Evolutionary conservation across 108 stramenopile genomes (phyloP).

Genomic region (Nannochloropsis salina): DNA sequence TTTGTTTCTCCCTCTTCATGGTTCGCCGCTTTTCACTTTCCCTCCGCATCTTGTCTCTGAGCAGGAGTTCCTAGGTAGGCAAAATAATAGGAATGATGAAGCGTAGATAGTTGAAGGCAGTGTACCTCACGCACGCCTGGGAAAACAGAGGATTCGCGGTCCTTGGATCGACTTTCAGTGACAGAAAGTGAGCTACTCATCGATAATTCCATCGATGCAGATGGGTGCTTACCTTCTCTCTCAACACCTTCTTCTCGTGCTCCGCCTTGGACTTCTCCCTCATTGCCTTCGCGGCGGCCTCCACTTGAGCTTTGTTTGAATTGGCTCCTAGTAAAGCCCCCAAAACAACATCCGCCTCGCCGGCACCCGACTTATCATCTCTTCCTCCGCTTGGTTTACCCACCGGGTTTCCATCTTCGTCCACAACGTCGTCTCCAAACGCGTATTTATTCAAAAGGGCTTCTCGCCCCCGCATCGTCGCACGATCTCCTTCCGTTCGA

Average conservation of each 20-base stretch:
- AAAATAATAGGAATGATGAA: not conserved
- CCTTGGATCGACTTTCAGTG: no score
- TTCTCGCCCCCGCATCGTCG: not conserved
- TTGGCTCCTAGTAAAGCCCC: not conserved
- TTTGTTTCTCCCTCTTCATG: not conserved
- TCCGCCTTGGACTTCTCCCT: slow-evolving; percentile 4
- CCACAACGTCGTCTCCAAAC: not conserved
- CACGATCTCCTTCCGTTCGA: not conserved
- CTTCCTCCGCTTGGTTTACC: not conserved
- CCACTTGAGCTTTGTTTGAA: not conserved
- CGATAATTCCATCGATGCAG: no score
- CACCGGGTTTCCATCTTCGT: not conserved
- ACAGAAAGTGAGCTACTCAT: no score
- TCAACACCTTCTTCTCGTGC: not conserved
- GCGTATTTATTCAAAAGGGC: not conserved
- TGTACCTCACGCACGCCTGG: not conserved
- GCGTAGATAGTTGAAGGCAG: no score
- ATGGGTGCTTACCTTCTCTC: not conserved
- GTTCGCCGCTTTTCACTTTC: not conserved
- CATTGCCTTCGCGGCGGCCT: slow-evolving; percentile 10
- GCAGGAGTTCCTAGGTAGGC: not conserved
- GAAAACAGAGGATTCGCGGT: not conserved
- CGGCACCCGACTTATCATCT: not conserved
- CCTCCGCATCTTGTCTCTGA: not conserved
- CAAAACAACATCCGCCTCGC: not conserved